Evolutionary conservation across 495 filamentous ascomycete species (phyloP).

Genomic region (Aspergillus cavernicola): DNA sequence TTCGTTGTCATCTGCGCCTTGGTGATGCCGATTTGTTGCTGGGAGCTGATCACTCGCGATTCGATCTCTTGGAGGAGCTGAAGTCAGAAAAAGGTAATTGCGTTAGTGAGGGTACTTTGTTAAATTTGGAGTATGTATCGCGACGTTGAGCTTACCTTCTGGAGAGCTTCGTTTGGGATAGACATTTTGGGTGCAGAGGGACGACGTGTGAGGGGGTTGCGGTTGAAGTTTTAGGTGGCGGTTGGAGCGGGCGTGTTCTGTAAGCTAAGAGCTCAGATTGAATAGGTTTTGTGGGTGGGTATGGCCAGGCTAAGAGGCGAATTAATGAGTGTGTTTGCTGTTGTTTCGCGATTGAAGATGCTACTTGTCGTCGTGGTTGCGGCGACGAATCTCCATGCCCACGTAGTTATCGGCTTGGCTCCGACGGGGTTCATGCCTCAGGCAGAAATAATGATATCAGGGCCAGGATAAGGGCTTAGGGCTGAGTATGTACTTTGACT

Average conservation of each 20-base stretch:
- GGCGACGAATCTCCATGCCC: background rate
- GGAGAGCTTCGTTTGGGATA: slow-evolving; percentile 90
- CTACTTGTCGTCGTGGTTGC: background rate
- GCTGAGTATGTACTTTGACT: slow-evolving; percentile 3
- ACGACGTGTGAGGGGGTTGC: slow-evolving; percentile 1
- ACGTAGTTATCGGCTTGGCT: slow-evolving; percentile 5
- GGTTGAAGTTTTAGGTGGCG: background rate
- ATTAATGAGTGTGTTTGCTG: no score
- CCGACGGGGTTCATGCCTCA: background rate
- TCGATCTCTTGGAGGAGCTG: slow-evolving; percentile 95
- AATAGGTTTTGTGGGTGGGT: no score
- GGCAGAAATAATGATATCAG: slow-evolving; percentile 6
- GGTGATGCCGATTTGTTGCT: slow-evolving; percentile 88
- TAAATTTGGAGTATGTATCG: background rate
- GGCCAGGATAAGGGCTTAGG: slow-evolving; percentile 15
- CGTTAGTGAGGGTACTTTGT: slow-evolving; percentile 10
- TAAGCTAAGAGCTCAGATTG: background rate
- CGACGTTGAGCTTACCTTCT: slow-evolving; percentile 60
- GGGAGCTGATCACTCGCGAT: slow-evolving; percentile 75
- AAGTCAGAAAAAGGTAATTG: background rate
- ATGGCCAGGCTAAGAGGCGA: no score
- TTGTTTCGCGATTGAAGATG: background rate
- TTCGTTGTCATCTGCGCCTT: slow-evolving; percentile 81
- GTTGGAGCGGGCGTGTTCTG: background rate
- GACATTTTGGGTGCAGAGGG: slow-evolving; percentile 61